These are phyloP conservation scores for Tolypocladium endophyticum DNA, from an alignment of 2,329 filamentous ascomycete genomes.

Conservation along the genomic window DNA sequence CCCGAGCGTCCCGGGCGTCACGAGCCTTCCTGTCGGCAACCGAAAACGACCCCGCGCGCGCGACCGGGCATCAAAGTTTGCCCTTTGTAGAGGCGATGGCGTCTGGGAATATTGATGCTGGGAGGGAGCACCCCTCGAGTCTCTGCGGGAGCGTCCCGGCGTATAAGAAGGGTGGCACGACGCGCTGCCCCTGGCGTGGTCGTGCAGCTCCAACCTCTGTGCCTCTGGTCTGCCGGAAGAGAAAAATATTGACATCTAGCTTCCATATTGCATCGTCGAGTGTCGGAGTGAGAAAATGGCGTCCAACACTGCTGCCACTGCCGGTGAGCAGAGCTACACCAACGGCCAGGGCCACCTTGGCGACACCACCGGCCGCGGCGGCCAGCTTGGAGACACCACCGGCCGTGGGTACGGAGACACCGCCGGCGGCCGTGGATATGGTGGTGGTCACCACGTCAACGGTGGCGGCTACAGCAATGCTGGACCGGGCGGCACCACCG, in stretches of 20 bases:
- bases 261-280: background rate
- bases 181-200: background rate
- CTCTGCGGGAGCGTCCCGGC: background rate
- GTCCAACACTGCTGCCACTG: constrained; percentile 1
- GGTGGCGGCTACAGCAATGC: background rate
- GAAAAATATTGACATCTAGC: background rate
- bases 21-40: background rate
- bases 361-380: constrained; percentile 3
- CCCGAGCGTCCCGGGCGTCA: background rate
- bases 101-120: background rate
- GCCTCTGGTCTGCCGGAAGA: background rate
- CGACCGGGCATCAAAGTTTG: background rate
- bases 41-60: background rate
- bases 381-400: background rate
- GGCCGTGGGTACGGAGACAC: background rate
- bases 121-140: too few species aligned
- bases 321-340: constrained; percentile 1
- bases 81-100: background rate
- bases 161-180: background rate
- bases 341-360: constrained; percentile 1
- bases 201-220: background rate
- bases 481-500: background rate
- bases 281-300: constrained; percentile 3
- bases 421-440: too few species aligned
- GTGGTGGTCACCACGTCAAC: background rate